These are phyloP conservation scores for Mucor indicus DNA, from an alignment of 371 early-diverging fungal genomes.

Conservation along the genomic window DNA sequence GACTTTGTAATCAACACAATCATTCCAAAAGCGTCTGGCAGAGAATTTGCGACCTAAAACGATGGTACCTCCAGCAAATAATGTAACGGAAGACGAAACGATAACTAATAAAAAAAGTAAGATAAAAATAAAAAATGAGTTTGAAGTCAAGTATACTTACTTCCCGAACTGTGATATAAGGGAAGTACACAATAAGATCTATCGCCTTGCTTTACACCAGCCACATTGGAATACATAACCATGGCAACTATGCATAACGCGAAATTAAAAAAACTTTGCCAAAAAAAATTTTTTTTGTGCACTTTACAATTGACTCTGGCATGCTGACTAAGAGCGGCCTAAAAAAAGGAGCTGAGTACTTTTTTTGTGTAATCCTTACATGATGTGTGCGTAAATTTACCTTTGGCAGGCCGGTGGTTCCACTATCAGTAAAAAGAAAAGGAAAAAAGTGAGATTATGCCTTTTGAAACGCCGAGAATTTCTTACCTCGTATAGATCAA, in stretches of 20 bases:
- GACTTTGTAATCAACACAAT: slow-evolving; percentile 41
- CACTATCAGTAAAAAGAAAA: slow-evolving; percentile 15
- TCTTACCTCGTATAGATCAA: slow-evolving; percentile 49
- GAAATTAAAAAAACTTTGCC: background rate
- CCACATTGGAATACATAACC: slow-evolving; percentile 11
- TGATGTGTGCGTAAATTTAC: slow-evolving; percentile 1
- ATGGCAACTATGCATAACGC: slow-evolving; percentile 10
- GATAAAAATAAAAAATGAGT: background rate
- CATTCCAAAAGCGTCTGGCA: slow-evolving; percentile 47
- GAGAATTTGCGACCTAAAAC: slow-evolving; percentile 49
- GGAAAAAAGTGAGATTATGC: background rate
- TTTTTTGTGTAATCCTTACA: background rate
- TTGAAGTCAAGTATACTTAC: slow-evolving; percentile 13
- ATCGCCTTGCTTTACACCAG: slow-evolving; percentile 17
- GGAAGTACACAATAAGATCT: slow-evolving; percentile 51
- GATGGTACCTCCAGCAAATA: slow-evolving; percentile 36
- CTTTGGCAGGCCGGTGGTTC: slow-evolving; percentile 43
- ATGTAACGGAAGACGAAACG: slow-evolving; percentile 23
- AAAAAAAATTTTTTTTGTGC: background rate
- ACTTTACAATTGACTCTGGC: slow-evolving; percentile 20
- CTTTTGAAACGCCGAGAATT: too few relatives aligned
- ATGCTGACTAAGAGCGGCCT: slow-evolving; percentile 31
- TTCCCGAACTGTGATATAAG: slow-evolving; percentile 50
- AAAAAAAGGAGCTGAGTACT: background rate
- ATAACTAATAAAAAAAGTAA: slow-evolving; percentile 20